phyloP scores from a whole-genome alignment of 495 filamentous ascomycete genomes.

The Articulospora tetracladia region DNA sequence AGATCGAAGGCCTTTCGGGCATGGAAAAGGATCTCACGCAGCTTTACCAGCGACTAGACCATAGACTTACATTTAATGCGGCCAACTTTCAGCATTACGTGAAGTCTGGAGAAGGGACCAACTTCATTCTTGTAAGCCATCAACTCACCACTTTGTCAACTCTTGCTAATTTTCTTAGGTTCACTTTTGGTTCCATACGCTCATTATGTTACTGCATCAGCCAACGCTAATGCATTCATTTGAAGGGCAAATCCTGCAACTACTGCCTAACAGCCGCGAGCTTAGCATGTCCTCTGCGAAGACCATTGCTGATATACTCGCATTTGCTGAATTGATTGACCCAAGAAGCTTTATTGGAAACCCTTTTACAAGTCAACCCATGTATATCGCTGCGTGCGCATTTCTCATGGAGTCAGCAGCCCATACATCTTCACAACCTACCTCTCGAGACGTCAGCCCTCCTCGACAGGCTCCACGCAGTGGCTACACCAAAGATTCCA shows the following conservation, averaged over 20 bases:
- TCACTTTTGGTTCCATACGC: slow-evolving; percentile 87
- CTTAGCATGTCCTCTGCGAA: slow-evolving; percentile 85
- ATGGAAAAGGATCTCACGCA: slow-evolving; percentile 76
- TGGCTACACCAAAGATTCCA: neutral
- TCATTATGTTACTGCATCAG: slow-evolving; percentile 81
- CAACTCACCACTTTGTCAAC: neutral
- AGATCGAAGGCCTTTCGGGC: slow-evolving; percentile 58
- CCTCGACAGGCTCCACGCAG: slow-evolving; percentile 18
- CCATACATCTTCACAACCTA: slow-evolving; percentile 51
- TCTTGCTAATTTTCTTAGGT: slow-evolving; percentile 30
- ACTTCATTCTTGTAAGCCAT: slow-evolving; percentile 58
- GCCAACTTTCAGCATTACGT: slow-evolving; percentile 75
- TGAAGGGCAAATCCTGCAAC: slow-evolving; percentile 60
- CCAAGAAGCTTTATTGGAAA: slow-evolving; percentile 78
- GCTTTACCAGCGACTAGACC: slow-evolving; percentile 73
- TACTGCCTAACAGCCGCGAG: slow-evolving; percentile 73
- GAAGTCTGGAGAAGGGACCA: slow-evolving; percentile 71
- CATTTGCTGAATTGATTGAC: slow-evolving; percentile 74
- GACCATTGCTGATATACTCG: slow-evolving; percentile 80
- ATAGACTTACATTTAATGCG: slow-evolving; percentile 72
- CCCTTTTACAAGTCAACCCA: slow-evolving; percentile 84
- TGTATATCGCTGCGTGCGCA: slow-evolving; percentile 84
- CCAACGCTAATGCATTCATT: slow-evolving; percentile 76
- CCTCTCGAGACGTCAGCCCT: slow-evolving; percentile 48
- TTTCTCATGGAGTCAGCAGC: slow-evolving; percentile 73